phyloP scores from a whole-genome alignment of 495 filamentous ascomycete genomes.

The Articulospora tetracladia region DNA sequence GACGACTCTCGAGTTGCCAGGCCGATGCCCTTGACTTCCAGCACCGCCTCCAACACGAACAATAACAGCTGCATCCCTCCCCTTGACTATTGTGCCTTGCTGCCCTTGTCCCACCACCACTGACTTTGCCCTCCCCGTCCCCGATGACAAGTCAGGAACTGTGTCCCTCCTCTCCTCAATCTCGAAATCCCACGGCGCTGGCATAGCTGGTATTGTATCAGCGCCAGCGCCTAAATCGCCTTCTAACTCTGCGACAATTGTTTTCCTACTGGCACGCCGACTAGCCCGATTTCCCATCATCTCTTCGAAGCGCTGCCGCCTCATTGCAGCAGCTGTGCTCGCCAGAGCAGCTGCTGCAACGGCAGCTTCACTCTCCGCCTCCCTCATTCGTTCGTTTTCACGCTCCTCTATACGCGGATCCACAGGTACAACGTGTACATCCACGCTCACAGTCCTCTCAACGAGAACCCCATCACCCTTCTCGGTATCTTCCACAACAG shows the following conservation, averaged over 20 bases:
- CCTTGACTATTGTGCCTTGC: slow-evolving; percentile 1
- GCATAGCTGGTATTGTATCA: background rate
- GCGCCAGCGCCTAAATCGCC: background rate
- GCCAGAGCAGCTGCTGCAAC: background rate
- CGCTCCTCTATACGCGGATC: background rate
- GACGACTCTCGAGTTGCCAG: background rate
- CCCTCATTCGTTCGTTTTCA: background rate
- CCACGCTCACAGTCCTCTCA: background rate
- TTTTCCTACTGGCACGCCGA: background rate
- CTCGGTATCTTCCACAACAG: background rate
- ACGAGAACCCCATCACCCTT: background rate
- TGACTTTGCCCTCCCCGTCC: background rate
- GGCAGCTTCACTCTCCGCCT: background rate
- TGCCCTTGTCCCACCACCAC: background rate
- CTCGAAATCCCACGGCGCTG: background rate
- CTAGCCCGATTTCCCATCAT: background rate
- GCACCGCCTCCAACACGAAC: background rate
- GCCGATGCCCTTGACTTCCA: background rate
- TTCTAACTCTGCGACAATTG: slow-evolving; percentile 8
- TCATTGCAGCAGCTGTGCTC: background rate
- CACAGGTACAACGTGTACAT: background rate
- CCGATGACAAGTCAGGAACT: background rate
- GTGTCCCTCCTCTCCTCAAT: background rate
- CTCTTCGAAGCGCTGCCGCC: background rate
- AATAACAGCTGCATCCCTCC: slow-evolving; percentile 9